Conservation (phyloP, 805 yeast genomes). For the Kluyveromyces nonfermentans region DNA sequence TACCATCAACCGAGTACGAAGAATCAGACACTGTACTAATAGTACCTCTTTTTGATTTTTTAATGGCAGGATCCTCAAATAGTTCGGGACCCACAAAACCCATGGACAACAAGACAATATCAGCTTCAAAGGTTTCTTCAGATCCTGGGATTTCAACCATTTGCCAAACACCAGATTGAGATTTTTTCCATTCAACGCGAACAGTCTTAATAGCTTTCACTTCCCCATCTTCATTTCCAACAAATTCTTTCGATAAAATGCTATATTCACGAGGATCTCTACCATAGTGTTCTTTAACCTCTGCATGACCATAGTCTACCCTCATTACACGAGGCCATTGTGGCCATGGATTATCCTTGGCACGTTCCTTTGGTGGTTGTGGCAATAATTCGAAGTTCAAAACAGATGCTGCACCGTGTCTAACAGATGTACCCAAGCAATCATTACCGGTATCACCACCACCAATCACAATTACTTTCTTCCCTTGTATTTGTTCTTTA, state of each 20-base stretch:
- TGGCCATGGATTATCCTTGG: slow-evolving; percentile 98
- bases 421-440: slow-evolving; percentile 93
- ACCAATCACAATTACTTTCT: slow-evolving; percentile 92
- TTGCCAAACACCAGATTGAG: slow-evolving; percentile 96
- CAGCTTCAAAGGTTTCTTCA: slow-evolving; percentile 92
- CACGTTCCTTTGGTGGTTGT: slow-evolving; percentile 76
- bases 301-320: slow-evolving; percentile 95
- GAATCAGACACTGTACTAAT: slow-evolving; percentile 48
- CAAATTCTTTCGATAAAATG: slow-evolving; percentile 88
- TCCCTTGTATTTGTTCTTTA: slow-evolving; percentile 62
- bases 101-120: slow-evolving; percentile 87
- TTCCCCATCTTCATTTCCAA: slow-evolving; percentile 90
- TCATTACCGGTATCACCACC: slow-evolving; percentile 99
- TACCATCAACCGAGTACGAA: slow-evolving; percentile 55
- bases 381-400: slow-evolving; percentile 91
- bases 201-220: slow-evolving; percentile 94
- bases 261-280: slow-evolving; percentile 96
- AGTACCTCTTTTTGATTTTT: slow-evolving; percentile 73
- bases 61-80: slow-evolving; percentile 48
- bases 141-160: slow-evolving; percentile 96
- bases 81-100: slow-evolving; percentile 97
- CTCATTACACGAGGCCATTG: slow-evolving; percentile 99
- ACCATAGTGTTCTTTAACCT: slow-evolving; percentile 90
- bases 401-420: slow-evolving; percentile 95
- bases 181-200: slow-evolving; percentile 95